Evolutionary conservation across 2,329 filamentous ascomycete genomes (phyloP), one percentile per base, ranked within the genome.

Genomic region (Leptographium lundbergii): DNA sequence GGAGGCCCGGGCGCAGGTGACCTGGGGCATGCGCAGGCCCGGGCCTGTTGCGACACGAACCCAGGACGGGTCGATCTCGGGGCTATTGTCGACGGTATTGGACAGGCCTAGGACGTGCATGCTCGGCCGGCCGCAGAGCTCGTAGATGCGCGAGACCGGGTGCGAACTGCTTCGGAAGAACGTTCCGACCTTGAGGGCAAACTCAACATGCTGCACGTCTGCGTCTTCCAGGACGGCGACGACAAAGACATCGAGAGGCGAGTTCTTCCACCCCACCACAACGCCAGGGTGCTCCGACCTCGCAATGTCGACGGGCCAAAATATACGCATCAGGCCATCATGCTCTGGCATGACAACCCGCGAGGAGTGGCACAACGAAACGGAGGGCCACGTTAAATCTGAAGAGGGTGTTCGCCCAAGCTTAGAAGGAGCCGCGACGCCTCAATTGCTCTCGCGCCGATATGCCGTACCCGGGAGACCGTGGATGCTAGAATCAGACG

Each of bases 241-340:
- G 45, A 97, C 91, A 67, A 97, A 88, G 54, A 97, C 78, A 72
- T 99, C 94, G 57, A 91, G 77, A 54, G 87, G 86, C 45, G 92
- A 96, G 72, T 99, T 99, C 67, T 88, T 85, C 90, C 92, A 99
- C 68, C 94, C 94, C 54, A 99, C 88, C 64, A 99, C 84, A 61
- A 96, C 88, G 52, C 92, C 94, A 50, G 89, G 83, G 60, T 82
- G 78, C 65, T 84, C 81, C 59, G 86, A 88, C 71, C 79, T 81
- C 58, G 82, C 80, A 68, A 89, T 84, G 74, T 95, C 91, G 68
- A 88, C 88, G 68, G 94, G 95, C 94, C 94, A 99, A 77, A 99
- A 97, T 76, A 99, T 86, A 78, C 94, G 90, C 86, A 97, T 90
- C 77, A 97, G 79, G 69, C 89, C 91, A 89, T 94, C 82, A 79